Evolutionary conservation across 2,329 filamentous ascomycete species (phyloP).

Genomic region (Beauveria pseudobassiana): DNA sequence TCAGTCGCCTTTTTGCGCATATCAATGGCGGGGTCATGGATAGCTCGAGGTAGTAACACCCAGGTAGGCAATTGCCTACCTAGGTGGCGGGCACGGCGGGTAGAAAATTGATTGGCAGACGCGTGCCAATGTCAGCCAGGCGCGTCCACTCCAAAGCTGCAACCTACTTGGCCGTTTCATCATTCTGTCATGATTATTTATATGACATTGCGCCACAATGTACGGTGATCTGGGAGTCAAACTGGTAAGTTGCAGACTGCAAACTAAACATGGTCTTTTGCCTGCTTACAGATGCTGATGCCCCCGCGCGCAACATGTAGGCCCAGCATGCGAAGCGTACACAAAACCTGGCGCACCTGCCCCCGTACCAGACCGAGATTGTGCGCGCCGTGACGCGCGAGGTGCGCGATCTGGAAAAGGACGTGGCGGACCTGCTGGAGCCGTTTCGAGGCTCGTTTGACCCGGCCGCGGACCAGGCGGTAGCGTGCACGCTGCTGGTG

Average conservation of each 20-base stretch:
- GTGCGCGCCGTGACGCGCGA: conserved; percentile 83
- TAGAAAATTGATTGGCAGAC: conserved; percentile 14
- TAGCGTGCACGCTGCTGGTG: conserved; percentile 81
- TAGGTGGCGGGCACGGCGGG: conserved; percentile 6
- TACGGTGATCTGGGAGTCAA: conserved; percentile 85
- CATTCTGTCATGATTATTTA: not conserved
- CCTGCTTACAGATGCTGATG: conserved; percentile 13
- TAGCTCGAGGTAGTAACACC: not conserved
- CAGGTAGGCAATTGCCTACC: not conserved
- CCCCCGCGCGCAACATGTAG: conserved; percentile 34
- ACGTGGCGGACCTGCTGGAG: conserved; percentile 70
- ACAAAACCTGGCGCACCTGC: conserved; percentile 76
- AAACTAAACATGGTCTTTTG: not conserved
- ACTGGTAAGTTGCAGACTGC: conserved; percentile 46
- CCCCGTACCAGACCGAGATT: conserved; percentile 86
- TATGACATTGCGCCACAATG: conserved; percentile 43
- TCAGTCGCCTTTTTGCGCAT: not conserved
- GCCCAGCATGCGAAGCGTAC: conserved; percentile 95
- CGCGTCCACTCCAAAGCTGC: not conserved
- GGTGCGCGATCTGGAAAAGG: conserved; percentile 86
- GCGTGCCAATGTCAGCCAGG: conserved; percentile 5
- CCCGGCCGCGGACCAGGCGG: conserved; percentile 71
- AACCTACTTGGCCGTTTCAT: not conserved
- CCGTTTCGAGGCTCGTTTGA: conserved; percentile 82
- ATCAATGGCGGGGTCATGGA: conserved; percentile 1